phyloP scores from a whole-genome alignment of 768 basidiomycete genomes.

The Lactarius hatsudake region DNA sequence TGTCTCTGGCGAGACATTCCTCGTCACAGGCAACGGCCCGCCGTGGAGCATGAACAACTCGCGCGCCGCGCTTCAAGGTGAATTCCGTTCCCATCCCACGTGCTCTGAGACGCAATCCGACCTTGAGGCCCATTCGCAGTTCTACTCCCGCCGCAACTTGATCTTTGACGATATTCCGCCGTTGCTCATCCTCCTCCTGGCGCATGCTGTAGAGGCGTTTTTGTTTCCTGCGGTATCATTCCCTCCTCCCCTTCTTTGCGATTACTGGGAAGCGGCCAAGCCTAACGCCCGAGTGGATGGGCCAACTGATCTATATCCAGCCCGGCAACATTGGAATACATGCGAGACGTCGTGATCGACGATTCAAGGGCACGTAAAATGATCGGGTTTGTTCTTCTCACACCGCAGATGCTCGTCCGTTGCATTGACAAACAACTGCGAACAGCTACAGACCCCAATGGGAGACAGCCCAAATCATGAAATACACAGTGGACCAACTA shows the following conservation, averaged over 20 bases:
- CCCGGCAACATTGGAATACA: slow-evolving; percentile 35
- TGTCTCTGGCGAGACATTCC: slow-evolving; percentile 36
- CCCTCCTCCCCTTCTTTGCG: slow-evolving; percentile 29
- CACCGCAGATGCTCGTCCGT: neutral
- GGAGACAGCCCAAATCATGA: slow-evolving; percentile 35
- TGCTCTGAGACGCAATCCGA: neutral
- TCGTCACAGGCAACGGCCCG: slow-evolving; percentile 36
- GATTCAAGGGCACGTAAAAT: slow-evolving; percentile 37
- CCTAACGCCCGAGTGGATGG: slow-evolving; percentile 35
- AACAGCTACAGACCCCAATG: slow-evolving; percentile 35
- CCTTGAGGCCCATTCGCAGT: slow-evolving; percentile 25
- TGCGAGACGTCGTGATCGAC: slow-evolving; percentile 35
- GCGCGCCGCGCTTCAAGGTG: slow-evolving; percentile 37
- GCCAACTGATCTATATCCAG: slow-evolving; percentile 35
- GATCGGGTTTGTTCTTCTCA: slow-evolving; percentile 32
- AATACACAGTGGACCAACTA: slow-evolving; percentile 37
- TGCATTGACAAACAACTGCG: neutral
- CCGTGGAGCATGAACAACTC: slow-evolving; percentile 35
- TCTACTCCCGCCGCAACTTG: slow-evolving; percentile 34
- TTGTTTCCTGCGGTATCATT: slow-evolving; percentile 35
- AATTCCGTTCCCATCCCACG: neutral
- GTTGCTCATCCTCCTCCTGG: slow-evolving; percentile 34
- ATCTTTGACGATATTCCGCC: slow-evolving; percentile 34
- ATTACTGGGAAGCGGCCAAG: slow-evolving; percentile 27
- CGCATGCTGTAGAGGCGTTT: slow-evolving; percentile 35